Evolutionary conservation across 495 filamentous ascomycete species (phyloP), one percentile per base, ranked within the genome.

Genomic region (Trichoderma orchidacearum): DNA sequence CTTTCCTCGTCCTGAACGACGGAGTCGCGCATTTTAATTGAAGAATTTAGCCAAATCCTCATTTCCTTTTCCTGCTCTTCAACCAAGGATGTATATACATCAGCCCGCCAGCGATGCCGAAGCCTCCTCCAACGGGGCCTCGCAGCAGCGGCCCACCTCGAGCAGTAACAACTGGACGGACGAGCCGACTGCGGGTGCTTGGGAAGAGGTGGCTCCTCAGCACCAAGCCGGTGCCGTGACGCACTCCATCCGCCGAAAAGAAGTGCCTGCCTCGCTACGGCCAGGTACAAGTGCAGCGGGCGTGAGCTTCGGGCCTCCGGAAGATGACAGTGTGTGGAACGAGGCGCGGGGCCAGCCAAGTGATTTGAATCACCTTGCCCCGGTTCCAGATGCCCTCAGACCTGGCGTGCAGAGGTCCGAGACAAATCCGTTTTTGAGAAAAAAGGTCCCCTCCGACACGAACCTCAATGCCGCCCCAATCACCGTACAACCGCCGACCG

Each of bases 351-450:
- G 15, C 7, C 41, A 48, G 41, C 41, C 41, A 11, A 11, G 18
- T 3, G 18, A 11, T 9, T 23, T 48, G 41, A 23, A 27, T 48
- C 18, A 11, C 18, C 41, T 23, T 23, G 5, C 9, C 18, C 17
- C 62, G 13, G 63, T 74, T 27, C 72, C 70, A 7, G 61, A 58
- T 29, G 56, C 62, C 27, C 63, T 73, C 27, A 61, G 66, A 58
- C 72, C 70, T 0, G 69, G 68, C 54, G 63, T 55, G 18, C 61
- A 60, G 4, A 28, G 67, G 25, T 56, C 62, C 32, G 73, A 76
- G 56, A 79, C 76, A n/a, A 80, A 80, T 53, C 78, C 78, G 3
- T 80, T 77, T 64, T 25, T 68, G 30, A 75, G 75, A 59, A 70
- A 71, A 7, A 2, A 50, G 7, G 21, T 17, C 30, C 29, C 29